Conservation (phyloP, 768 basidiomycete species). For the Lepiota brunneoincarnata region DNA sequence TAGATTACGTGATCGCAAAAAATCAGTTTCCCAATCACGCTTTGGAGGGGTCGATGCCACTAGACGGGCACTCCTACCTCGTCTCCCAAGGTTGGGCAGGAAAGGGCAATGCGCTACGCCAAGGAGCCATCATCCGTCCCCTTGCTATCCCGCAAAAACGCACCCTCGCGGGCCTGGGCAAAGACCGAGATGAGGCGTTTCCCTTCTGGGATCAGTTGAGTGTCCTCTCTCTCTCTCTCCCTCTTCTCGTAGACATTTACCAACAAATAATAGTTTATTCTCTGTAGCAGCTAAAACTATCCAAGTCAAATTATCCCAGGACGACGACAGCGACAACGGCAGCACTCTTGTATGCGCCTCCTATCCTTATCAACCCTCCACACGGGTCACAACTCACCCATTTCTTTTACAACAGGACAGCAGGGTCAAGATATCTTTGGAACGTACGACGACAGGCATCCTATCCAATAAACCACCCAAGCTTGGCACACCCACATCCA, state of each 20-base stretch:
- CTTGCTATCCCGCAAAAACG: constrained; percentile 82
- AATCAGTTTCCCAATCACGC: background rate
- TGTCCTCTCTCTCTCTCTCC: constrained; percentile 15
- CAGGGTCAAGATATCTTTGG: constrained; percentile 26
- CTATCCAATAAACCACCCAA: constrained; percentile 67
- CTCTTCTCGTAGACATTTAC: background rate
- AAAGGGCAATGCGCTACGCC: constrained; percentile 79
- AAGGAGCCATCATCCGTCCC: constrained; percentile 76
- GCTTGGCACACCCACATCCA: constrained; percentile 38
- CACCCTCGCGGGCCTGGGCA: constrained; percentile 82
- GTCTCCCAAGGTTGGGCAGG: constrained; percentile 87
- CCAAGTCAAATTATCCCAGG: constrained; percentile 57
- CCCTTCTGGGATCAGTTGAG: constrained; percentile 98
- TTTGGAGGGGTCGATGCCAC: constrained; percentile 46
- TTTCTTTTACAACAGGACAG: background rate
- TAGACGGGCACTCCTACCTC: constrained; percentile 71
- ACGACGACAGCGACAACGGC: constrained; percentile 5
- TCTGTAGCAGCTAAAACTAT: constrained; percentile 82
- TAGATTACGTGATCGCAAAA: constrained; percentile 4
- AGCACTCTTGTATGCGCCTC: background rate
- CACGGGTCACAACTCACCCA: too few relatives aligned
- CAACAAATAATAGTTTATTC: constrained; percentile 57
- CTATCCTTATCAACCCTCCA: constrained; percentile 9
- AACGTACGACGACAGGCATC: constrained; percentile 72
- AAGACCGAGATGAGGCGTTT: constrained; percentile 92